Percentiles rank a stretch among this genome's conserved stretches.
These are phyloP conservation scores for Suillus plorans DNA, from an alignment of 768 basidiomycete species.

Conservation along the genomic window DNA sequence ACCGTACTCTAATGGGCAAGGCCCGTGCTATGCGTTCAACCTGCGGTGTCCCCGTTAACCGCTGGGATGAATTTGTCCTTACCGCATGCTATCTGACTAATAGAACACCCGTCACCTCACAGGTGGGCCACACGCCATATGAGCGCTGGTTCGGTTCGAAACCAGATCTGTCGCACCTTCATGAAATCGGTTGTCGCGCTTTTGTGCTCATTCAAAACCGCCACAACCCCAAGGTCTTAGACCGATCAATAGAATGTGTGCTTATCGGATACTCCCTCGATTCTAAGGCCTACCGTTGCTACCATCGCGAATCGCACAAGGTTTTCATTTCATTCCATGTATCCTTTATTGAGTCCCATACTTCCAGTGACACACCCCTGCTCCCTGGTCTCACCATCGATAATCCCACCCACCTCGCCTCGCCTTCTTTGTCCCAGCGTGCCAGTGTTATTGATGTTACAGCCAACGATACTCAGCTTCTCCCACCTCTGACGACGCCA, in stretches of 20 bases:
- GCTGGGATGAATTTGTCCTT: conserved; percentile 36
- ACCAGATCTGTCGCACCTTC: conserved; percentile 28
- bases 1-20: conserved; percentile 34
- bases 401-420: too few relatives aligned
- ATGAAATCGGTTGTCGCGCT: conserved; percentile 28
- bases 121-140: conserved; percentile 16
- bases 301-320: too few relatives aligned
- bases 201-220: conserved; percentile 23
- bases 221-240: conserved; percentile 27
- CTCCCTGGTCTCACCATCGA: too few relatives aligned
- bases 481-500: too few relatives aligned
- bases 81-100: conserved; percentile 28
- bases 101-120: conserved; percentile 22
- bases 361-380: too few relatives aligned
- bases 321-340: too few relatives aligned
- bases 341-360: conserved; percentile 2
- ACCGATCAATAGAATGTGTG: neutral
- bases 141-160: conserved; percentile 17
- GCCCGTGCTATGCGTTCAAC: conserved; percentile 29
- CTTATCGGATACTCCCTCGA: conserved; percentile 13
- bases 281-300: conserved; percentile 8
- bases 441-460: too few relatives aligned
- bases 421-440: too few relatives aligned
- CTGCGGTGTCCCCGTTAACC: conserved; percentile 22
- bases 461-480: too few relatives aligned